These are phyloP conservation scores for Agaricus subrufescens DNA, from an alignment of 768 basidiomycete species.

Conservation along the genomic window DNA sequence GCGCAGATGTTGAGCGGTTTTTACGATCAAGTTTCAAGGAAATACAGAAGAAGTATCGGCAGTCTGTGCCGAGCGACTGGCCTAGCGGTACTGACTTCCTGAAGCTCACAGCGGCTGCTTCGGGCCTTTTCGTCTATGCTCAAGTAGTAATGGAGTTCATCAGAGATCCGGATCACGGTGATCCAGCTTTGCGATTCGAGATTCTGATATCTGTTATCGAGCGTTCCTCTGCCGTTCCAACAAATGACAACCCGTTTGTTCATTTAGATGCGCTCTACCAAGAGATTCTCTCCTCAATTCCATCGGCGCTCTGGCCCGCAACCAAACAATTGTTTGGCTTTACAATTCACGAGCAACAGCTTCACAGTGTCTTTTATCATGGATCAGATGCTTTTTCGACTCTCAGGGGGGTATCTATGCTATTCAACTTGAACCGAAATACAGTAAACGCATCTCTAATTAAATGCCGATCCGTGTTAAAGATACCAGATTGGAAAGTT, in stretches of 20 bases:
- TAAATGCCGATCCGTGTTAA: no score
- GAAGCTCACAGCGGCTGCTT: background rate
- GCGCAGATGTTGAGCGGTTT: background rate
- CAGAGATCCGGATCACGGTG: background rate
- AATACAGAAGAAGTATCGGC: background rate
- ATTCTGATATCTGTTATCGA: background rate
- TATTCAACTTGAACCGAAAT: no score
- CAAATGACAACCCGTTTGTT: background rate
- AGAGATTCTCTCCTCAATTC: background rate
- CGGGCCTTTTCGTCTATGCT: background rate
- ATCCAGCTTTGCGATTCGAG: background rate
- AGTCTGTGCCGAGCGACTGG: background rate
- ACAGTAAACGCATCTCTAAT: no score
- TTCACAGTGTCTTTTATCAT: no score
- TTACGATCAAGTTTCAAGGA: background rate
- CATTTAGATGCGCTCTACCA: background rate
- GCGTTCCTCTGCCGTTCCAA: background rate
- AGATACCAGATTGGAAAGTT: no score
- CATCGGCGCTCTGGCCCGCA: background rate
- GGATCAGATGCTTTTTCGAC: no score
- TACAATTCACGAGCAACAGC: no score
- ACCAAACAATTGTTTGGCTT: background rate
- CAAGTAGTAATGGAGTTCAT: background rate
- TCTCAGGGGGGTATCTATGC: no score
- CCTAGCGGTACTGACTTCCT: background rate